Base-by-base conservation (phyloP, 2,329 filamentous ascomycete species). In the Rhexocercosporidium sp. region DNA sequence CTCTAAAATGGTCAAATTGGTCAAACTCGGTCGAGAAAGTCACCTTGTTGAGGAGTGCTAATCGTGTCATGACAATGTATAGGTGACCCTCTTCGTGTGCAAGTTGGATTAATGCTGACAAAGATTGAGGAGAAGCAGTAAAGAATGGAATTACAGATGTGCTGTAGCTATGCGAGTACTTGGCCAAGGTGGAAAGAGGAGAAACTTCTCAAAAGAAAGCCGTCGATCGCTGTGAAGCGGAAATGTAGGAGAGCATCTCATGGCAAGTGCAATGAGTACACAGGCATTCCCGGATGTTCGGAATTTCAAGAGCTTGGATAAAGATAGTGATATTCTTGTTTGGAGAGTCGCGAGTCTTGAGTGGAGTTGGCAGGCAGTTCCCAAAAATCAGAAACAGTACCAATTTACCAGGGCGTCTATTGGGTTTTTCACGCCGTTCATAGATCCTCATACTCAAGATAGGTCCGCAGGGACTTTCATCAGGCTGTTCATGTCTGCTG, bases 11-110 rank as follows among this genome's bases (percentile, higher is more conserved):
- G 53, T 77, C 78, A 0, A 76, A 74, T 44, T 80, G 78, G 53
- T 77, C 78, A 0, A 76, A 74, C 46, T 66, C 66, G 4, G 74
- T 73, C 7, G 82, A 82, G 0, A 78, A 79, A 1, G 81, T 80
- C 0, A 79, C 83, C 0, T 70, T 88, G 1, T 79, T 86, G 66
- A 86, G 86, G 0, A 86, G 88, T 74, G 82, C 86, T 0, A 79
- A 86, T 3, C 86, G 88, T 73, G 80, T 83, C 0, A 88, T 88
- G 85, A 82, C 83, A 0, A 88, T 88, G 85, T 88, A 84, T 88
- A 80, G 75, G 84, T 46, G 34, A 3, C 47, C 31, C 18, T 51
- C 14, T 46, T 31, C 12, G 11, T 2, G 59, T 20, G n/a, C 39
- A 9, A 22, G n/a, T n/a, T 9, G 16, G 1, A 20, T 54, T 1